Conservation (phyloP, 257 asterid species). For the Catharanthus roseus region DNA sequence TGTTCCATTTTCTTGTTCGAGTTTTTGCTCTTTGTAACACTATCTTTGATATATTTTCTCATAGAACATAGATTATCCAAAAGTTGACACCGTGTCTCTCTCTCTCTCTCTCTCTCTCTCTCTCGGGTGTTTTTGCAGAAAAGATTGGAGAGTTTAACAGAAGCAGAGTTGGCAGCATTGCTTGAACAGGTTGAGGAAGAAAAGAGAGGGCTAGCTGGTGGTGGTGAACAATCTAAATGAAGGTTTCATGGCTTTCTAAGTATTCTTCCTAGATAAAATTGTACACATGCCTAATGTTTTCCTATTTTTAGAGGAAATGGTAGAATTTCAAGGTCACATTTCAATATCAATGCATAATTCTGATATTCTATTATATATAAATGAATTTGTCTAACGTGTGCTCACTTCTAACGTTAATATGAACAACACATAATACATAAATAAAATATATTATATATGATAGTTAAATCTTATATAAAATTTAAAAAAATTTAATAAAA, state of each 20-base stretch:
- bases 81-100: background rate
- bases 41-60: background rate
- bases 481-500: too few species aligned
- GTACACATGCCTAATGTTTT: background rate
- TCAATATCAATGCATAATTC: too few species aligned
- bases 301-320: too few species aligned
- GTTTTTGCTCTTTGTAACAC: background rate
- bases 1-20: background rate
- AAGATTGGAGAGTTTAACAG: conserved; percentile 87
- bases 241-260: background rate
- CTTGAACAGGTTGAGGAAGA: conserved; percentile 93
- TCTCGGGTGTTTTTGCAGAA: conserved; percentile 49
- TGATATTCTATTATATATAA: too few species aligned
- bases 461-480: too few species aligned
- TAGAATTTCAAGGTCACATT: too few species aligned
- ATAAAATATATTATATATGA: too few species aligned
- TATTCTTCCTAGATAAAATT: background rate
- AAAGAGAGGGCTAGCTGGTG: conserved; percentile 44
- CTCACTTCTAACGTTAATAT: too few species aligned
- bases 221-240: conserved; percentile 45
- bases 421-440: too few species aligned
- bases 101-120: conserved; percentile 9
- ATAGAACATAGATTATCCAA: background rate
- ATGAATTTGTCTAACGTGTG: too few species aligned
- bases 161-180: conserved; percentile 72